A percentile compares a stretch with the other conserved stretches of the same genome.
Evolutionary conservation across 345 rosid species (phyloP).

Genomic region (Linum usitatissimum): DNA sequence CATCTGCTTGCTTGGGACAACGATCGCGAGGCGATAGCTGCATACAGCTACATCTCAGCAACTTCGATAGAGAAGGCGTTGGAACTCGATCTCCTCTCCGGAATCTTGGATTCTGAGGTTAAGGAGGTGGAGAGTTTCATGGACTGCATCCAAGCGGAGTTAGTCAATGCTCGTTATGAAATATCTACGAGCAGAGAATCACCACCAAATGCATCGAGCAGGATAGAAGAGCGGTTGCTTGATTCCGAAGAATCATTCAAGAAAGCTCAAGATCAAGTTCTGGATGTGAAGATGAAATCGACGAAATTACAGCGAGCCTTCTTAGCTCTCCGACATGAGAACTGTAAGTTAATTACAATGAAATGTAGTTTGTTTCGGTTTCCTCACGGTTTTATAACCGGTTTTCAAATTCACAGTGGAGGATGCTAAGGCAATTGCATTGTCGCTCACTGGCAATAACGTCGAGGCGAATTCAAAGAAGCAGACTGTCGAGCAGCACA

Average conservation of each 20-base stretch:
- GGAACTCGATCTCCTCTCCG: slow-evolving; percentile 54
- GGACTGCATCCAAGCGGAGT: slow-evolving; percentile 44
- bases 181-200: slow-evolving; percentile 48
- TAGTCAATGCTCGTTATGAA: slow-evolving; percentile 51
- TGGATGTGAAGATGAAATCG: slow-evolving; percentile 61
- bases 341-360: slow-evolving; percentile 30
- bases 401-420: slow-evolving; percentile 39
- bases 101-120: slow-evolving; percentile 71
- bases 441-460: slow-evolving; percentile 27
- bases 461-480: slow-evolving; percentile 27
- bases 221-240: slow-evolving; percentile 47
- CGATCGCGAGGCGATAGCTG: slow-evolving; percentile 39
- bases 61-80: slow-evolving; percentile 57
- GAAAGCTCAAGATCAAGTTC: slow-evolving; percentile 44
- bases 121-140: slow-evolving; percentile 62
- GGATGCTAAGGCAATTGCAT: slow-evolving; percentile 24
- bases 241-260: slow-evolving; percentile 51
- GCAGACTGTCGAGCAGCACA: slow-evolving; percentile 46
- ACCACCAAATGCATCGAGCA: slow-evolving; percentile 18
- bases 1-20: slow-evolving; percentile 59
- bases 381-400: slow-evolving; percentile 2
- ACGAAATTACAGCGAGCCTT: slow-evolving; percentile 46
- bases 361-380: slow-evolving; percentile 3
- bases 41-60: slow-evolving; percentile 25
- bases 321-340: slow-evolving; percentile 42